Evolutionary conservation across 345 rosid genomes (phyloP).

Genomic region (Gynandropsis gynandra): DNA sequence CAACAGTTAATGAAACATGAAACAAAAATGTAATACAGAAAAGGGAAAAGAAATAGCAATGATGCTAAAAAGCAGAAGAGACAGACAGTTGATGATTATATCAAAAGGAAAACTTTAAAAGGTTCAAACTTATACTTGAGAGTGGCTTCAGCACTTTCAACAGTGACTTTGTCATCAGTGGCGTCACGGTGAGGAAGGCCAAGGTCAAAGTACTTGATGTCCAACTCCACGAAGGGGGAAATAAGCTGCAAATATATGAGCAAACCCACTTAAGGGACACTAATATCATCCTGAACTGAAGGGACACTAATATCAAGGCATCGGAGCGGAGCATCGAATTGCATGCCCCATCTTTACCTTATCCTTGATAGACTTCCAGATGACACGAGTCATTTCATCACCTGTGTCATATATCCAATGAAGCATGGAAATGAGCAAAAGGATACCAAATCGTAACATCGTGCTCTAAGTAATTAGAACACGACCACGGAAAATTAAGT

Average conservation of each 20-base stretch:
- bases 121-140: conserved; percentile 38
- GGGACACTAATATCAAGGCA: not conserved
- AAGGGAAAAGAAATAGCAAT: not conserved
- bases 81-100: not conserved
- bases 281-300: not conserved
- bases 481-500: too few relatives aligned
- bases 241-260: conserved; percentile 53
- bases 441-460: not conserved
- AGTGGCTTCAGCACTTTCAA: conserved; percentile 71
- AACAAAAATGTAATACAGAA: not conserved
- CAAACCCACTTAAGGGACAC: not conserved
- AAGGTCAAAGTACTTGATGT: conserved; percentile 63
- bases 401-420: conserved; percentile 40
- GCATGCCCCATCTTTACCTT: conserved; percentile 40
- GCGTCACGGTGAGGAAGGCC: conserved; percentile 67
- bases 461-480: not conserved
- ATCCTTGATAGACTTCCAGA: conserved; percentile 94
- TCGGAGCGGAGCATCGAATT: not conserved
- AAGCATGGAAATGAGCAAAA: conserved; percentile 6
- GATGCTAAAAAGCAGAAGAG: not conserved
- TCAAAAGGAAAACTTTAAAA: not conserved
- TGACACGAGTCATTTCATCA: conserved; percentile 94
- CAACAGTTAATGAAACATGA: not conserved
- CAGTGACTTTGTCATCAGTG: conserved; percentile 54
- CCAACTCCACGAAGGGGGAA: conserved; percentile 71